A percentile compares a stretch with the other conserved stretches of the same genome.
phyloP scores from a whole-genome alignment of 2,329 filamentous ascomycete genomes.

The Lasiodiplodia sp. region DNA sequence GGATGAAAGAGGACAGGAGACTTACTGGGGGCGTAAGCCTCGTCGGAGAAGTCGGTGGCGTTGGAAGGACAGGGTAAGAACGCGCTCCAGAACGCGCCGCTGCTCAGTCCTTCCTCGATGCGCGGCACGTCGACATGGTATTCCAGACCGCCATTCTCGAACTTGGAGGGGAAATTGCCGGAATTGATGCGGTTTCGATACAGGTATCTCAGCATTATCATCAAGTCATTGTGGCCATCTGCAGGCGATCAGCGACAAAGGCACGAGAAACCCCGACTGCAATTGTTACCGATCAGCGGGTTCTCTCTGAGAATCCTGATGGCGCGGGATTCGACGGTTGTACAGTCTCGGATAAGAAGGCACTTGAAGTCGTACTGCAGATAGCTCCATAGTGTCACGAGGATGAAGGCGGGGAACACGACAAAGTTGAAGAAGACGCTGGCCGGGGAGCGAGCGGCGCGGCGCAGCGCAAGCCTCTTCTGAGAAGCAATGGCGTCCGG shows the following conservation, averaged over 20 bases:
- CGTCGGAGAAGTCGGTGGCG: conserved; percentile 75
- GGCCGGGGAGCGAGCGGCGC: conserved; percentile 20
- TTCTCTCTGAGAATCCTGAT: conserved; percentile 46
- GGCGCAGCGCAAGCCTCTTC: conserved; percentile 19
- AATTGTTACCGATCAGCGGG: conserved; percentile 48
- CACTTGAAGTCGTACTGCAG: conserved; percentile 5
- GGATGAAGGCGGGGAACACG: conserved; percentile 20
- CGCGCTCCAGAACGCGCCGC: conserved; percentile 94
- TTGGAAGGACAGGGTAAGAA: conserved; percentile 79
- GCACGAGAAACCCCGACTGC: not conserved
- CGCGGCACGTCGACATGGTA: conserved; percentile 82
- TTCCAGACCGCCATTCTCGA: conserved; percentile 72
- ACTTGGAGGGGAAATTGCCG: conserved; percentile 74
- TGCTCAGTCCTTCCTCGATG: conserved; percentile 72
- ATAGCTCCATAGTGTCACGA: conserved; percentile 11
- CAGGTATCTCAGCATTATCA: conserved; percentile 70
- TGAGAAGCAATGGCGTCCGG: conserved; percentile 11
- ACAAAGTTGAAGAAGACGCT: conserved; percentile 27
- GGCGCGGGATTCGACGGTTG: conserved; percentile 41
- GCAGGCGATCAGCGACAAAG: conserved; percentile 34
- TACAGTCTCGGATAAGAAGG: conserved; percentile 18
- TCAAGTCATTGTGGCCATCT: conserved; percentile 92
- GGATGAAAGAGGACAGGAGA: not conserved
- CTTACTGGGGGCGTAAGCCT: conserved; percentile 72
- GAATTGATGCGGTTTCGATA: conserved; percentile 82